Conservation (phyloP, 306 rosid species). For the Malus fusca region DNA sequence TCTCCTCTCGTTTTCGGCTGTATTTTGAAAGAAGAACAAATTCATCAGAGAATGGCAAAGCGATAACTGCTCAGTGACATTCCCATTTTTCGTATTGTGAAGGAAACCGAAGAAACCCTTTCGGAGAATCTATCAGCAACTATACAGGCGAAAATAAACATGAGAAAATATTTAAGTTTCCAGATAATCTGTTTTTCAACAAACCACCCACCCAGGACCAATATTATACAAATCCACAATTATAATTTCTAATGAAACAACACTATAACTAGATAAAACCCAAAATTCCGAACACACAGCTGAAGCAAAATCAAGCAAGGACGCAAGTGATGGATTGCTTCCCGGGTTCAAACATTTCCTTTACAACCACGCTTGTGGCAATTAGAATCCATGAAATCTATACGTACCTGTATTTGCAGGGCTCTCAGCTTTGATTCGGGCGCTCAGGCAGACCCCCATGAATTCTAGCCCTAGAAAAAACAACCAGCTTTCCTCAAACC, state of each 20-base stretch:
- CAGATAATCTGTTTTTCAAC: background rate
- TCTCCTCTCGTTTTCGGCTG: background rate
- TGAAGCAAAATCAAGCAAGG: background rate
- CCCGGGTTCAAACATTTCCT: no score
- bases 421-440: constrained; percentile 48
- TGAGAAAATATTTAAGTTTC: background rate
- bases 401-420: constrained; percentile 32
- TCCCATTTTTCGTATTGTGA: background rate
- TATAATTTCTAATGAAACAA: background rate
- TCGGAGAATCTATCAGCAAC: background rate
- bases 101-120: background rate
- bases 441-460: constrained; percentile 51
- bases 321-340: background rate
- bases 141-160: background rate
- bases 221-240: background rate
- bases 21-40: background rate
- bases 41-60: background rate
- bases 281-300: background rate
- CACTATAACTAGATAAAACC: background rate
- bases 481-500: constrained; percentile 9
- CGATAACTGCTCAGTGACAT: background rate
- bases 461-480: constrained; percentile 9
- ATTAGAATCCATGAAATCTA: background rate
- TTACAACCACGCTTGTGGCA: background rate
- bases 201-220: background rate